Percentiles rank a stretch among this genome's conserved stretches.
phyloP scores from a whole-genome alignment of 1,284 basidiomycete genomes.

The Amylostereum areolatum region DNA sequence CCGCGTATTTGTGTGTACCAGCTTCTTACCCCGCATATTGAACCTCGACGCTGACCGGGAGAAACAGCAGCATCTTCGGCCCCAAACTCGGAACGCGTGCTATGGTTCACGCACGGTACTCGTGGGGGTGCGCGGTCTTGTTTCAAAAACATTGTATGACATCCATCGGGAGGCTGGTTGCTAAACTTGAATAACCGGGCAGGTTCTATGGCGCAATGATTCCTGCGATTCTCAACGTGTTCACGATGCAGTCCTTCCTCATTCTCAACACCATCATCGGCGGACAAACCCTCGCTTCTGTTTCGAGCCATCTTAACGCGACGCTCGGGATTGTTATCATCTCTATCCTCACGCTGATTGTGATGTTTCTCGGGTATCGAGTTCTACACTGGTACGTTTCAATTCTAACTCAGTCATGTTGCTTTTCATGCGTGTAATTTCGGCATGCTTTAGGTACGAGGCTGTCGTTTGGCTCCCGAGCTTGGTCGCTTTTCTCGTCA shows the following conservation, averaged over 20 bases:
- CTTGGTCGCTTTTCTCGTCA: slow-evolving; percentile 57
- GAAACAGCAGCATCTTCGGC: slow-evolving; percentile 46
- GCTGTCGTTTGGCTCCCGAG: slow-evolving; percentile 64
- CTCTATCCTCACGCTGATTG: slow-evolving; percentile 56
- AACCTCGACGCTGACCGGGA: neutral
- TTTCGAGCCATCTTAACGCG: slow-evolving; percentile 42
- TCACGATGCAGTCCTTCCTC: slow-evolving; percentile 62
- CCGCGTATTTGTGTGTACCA: slow-evolving; percentile 49
- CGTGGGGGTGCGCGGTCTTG: slow-evolving; percentile 33
- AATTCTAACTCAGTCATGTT: neutral
- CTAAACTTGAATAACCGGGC: neutral
- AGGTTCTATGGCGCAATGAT: slow-evolving; percentile 61
- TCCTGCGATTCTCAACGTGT: slow-evolving; percentile 59
- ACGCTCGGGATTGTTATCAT: slow-evolving; percentile 77
- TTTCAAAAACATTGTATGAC: no score
- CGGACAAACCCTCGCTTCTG: slow-evolving; percentile 64
- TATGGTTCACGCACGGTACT: slow-evolving; percentile 58
- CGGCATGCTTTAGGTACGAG: slow-evolving; percentile 34
- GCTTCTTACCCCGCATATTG: neutral
- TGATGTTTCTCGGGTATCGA: slow-evolving; percentile 59
- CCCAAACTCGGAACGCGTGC: slow-evolving; percentile 25
- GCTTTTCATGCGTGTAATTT: slow-evolving; percentile 1
- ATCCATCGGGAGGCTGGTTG: no score
- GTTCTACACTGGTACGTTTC: slow-evolving; percentile 47
- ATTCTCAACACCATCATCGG: slow-evolving; percentile 72